phyloP scores from a whole-genome alignment of 1,139 yeast species.

The Pneumocystis carinii region DNA sequence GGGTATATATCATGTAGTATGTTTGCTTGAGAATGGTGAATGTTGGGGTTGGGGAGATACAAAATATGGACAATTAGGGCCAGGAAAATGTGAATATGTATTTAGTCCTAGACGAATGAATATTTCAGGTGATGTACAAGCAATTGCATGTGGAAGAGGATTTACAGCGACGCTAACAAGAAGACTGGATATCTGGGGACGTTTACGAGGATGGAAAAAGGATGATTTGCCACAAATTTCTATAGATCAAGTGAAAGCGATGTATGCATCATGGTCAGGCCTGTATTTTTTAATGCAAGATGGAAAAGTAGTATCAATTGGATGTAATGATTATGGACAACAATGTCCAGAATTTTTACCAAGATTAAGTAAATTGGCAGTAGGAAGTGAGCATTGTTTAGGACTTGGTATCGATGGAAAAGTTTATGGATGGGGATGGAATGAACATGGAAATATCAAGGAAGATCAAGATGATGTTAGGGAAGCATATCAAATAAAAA shows the following conservation, averaged over 20 bases:
- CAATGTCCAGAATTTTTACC: slow-evolving; percentile 24
- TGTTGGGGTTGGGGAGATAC: slow-evolving; percentile 75
- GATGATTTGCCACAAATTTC: background rate
- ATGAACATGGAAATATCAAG: slow-evolving; percentile 96
- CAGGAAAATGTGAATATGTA: background rate
- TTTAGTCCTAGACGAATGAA: slow-evolving; percentile 1
- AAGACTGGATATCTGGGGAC: background rate
- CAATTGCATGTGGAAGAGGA: background rate
- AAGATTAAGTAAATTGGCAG: slow-evolving; percentile 22
- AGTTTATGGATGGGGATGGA: slow-evolving; percentile 91
- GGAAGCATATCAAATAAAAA: background rate
- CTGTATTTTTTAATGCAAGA: slow-evolving; percentile 32
- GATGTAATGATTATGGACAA: slow-evolving; percentile 72
- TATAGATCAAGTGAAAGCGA: background rate
- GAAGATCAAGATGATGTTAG: slow-evolving; percentile 7
- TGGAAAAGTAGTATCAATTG: slow-evolving; percentile 34
- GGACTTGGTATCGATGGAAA: slow-evolving; percentile 23
- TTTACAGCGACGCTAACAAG: background rate
- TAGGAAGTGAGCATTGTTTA: slow-evolving; percentile 85
- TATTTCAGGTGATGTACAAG: background rate
- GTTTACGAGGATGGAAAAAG: background rate
- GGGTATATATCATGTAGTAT: slow-evolving; percentile 44
- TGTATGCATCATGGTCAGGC: slow-evolving; percentile 56
- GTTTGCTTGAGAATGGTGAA: slow-evolving; percentile 30
- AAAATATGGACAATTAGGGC: slow-evolving; percentile 54